Evolutionary conservation across 1,284 basidiomycete species (phyloP).

Genomic region (Cryptococcus sp.): DNA sequence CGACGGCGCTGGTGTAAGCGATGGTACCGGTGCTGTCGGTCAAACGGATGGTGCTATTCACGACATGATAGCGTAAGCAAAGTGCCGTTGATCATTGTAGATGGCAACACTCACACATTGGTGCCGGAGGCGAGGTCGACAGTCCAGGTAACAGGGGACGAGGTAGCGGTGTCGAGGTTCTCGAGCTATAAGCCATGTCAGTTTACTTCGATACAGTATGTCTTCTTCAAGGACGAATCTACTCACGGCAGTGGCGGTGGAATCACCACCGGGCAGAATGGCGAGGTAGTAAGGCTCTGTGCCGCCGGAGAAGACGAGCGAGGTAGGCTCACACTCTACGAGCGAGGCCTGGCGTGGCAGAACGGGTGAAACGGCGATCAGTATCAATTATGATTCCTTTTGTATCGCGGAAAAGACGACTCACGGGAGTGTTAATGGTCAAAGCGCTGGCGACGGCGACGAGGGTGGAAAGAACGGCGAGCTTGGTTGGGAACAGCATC

Average conservation of each 20-base stretch:
- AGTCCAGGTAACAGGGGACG: constrained; percentile 62
- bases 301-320: constrained; percentile 62
- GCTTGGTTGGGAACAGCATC: constrained; percentile 19
- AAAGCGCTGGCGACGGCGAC: constrained; percentile 53
- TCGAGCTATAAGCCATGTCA: constrained; percentile 54
- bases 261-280: constrained; percentile 68
- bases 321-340: constrained; percentile 46
- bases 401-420: constrained; percentile 1
- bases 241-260: constrained; percentile 61
- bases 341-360: constrained; percentile 32
- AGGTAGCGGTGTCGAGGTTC: constrained; percentile 58
- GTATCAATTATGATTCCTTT: neutral
- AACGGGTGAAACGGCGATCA: neutral
- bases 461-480: constrained; percentile 55
- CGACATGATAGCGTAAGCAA: neutral
- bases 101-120: constrained; percentile 58
- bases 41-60: constrained; percentile 33
- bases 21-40: constrained; percentile 61
- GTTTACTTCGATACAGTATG: constrained; percentile 1
- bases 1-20: constrained; percentile 62
- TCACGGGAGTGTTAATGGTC: constrained; percentile 65
- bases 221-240: neutral
- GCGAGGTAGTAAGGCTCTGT: constrained; percentile 65
- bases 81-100: neutral
- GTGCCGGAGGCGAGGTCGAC: constrained; percentile 61